Percentiles rank a stretch among this genome's conserved stretches.
Conservation (phyloP, 2,329 filamentous ascomycete species). For the Trichoderma semiorbis region DNA sequence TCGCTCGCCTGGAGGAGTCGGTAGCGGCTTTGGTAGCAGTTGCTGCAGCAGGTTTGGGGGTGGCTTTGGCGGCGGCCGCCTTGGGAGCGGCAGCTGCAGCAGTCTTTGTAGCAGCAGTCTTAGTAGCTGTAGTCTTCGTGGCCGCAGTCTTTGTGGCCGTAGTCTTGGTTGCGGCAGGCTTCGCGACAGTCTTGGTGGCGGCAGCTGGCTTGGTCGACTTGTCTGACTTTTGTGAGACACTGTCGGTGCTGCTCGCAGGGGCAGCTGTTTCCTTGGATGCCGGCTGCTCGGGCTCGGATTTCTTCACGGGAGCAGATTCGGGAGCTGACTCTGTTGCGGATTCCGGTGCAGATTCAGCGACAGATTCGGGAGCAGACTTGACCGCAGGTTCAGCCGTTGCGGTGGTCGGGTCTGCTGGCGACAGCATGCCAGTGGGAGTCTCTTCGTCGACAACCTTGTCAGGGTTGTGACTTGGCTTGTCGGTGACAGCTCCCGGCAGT, state of each 20-base stretch:
- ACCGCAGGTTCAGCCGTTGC: slow-evolving; percentile 7
- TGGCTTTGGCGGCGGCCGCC: slow-evolving; percentile 19
- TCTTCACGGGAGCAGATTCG: background rate
- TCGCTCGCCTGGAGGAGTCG: slow-evolving; percentile 25
- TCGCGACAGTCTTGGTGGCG: background rate
- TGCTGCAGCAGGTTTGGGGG: slow-evolving; percentile 24
- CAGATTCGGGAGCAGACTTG: background rate
- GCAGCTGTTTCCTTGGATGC: background rate
- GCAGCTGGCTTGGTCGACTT: slow-evolving; percentile 1
- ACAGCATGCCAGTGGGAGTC: slow-evolving; percentile 32
- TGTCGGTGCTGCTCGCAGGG: background rate
- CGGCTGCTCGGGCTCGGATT: background rate
- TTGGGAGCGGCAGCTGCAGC: background rate
- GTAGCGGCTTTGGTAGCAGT: slow-evolving; percentile 25
- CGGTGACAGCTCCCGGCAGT: slow-evolving; percentile 25
- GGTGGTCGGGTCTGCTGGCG: slow-evolving; percentile 29
- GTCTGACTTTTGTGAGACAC: background rate
- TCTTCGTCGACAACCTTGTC: slow-evolving; percentile 42
- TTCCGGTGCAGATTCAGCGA: background rate
- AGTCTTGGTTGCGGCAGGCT: background rate
- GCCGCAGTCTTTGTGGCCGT: background rate
- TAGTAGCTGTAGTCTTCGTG: background rate
- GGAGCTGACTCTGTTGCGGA: background rate
- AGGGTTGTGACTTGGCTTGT: slow-evolving; percentile 37
- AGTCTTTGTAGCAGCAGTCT: slow-evolving; percentile 26